Evolutionary conservation across 2,329 filamentous ascomycete species (phyloP).

Genomic region (Neofusicoccum cordaticola): DNA sequence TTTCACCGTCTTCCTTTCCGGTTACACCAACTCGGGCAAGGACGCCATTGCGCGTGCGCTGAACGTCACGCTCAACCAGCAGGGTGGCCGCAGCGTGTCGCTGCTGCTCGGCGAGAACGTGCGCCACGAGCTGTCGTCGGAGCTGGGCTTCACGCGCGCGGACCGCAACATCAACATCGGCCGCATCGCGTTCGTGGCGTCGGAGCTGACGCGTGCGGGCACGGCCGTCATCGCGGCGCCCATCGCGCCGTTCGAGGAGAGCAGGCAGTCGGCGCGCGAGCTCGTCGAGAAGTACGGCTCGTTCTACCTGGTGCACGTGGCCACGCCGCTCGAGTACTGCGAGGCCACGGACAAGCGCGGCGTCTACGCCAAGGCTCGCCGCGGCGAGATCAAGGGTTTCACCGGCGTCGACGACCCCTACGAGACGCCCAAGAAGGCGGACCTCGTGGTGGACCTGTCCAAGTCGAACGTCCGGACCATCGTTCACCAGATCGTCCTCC

Average conservation of each 20-base stretch:
- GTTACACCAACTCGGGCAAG: constrained; percentile 95
- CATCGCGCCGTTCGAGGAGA: constrained; percentile 86
- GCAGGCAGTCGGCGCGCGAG: constrained; percentile 74
- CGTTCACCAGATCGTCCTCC: constrained; percentile 92
- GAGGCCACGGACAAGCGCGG: constrained; percentile 95
- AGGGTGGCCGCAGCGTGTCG: constrained; percentile 90
- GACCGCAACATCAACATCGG: constrained; percentile 94
- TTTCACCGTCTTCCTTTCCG: constrained; percentile 97
- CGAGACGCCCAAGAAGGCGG: constrained; percentile 75
- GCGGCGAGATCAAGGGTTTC: constrained; percentile 94
- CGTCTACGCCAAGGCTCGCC: constrained; percentile 79
- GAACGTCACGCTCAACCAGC: constrained; percentile 96
- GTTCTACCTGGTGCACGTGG: constrained; percentile 95
- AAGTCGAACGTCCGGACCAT: constrained; percentile 88
- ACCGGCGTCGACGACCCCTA: constrained; percentile 98
- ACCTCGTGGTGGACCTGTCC: constrained; percentile 80
- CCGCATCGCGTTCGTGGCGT: constrained; percentile 93
- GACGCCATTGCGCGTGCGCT: constrained; percentile 93
- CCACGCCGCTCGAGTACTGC: constrained; percentile 84
- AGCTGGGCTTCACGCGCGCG: constrained; percentile 90
- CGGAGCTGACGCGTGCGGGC: constrained; percentile 88
- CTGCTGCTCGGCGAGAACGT: constrained; percentile 95
- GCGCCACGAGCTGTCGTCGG: constrained; percentile 84
- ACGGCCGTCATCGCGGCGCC: constrained; percentile 94
- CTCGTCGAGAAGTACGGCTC: constrained; percentile 82